Percentiles rank a stretch among this genome's conserved stretches.
Evolutionary conservation across 768 basidiomycete species (phyloP).

Genomic region (Mrakia hoshinonis): DNA sequence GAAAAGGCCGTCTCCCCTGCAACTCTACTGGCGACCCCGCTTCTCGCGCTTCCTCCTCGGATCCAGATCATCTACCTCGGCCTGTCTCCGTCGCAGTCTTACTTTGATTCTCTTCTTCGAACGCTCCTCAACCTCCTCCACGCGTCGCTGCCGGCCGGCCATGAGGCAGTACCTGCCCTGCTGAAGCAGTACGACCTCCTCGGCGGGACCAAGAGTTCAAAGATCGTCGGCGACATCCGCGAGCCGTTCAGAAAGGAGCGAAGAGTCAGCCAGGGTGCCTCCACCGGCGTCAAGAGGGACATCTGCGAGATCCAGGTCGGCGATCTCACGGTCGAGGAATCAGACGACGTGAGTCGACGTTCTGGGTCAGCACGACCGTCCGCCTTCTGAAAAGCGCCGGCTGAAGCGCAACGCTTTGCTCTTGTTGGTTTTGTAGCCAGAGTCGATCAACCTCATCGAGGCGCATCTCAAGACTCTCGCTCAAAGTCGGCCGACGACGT

Average conservation of each 20-base stretch:
- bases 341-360: background rate
- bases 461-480: background rate
- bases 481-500: background rate
- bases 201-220: constrained; percentile 1
- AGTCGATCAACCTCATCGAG: background rate
- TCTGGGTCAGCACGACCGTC: no score
- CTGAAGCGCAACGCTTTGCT: background rate
- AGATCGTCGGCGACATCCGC: background rate
- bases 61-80: constrained; percentile 5
- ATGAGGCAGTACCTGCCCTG: background rate
- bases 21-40: background rate
- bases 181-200: constrained; percentile 12
- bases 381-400: no score
- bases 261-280: background rate
- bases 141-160: background rate
- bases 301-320: constrained; percentile 1
- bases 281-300: background rate
- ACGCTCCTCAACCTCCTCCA: constrained; percentile 1
- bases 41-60: background rate
- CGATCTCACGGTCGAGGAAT: background rate
- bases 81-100: background rate
- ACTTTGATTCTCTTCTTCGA: background rate
- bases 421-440: background rate
- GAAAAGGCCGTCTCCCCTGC: background rate
- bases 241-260: constrained; percentile 10